Evolutionary conservation across 805 yeast genomes (phyloP).

Genomic region (Wickerhamomyces silvicola): DNA sequence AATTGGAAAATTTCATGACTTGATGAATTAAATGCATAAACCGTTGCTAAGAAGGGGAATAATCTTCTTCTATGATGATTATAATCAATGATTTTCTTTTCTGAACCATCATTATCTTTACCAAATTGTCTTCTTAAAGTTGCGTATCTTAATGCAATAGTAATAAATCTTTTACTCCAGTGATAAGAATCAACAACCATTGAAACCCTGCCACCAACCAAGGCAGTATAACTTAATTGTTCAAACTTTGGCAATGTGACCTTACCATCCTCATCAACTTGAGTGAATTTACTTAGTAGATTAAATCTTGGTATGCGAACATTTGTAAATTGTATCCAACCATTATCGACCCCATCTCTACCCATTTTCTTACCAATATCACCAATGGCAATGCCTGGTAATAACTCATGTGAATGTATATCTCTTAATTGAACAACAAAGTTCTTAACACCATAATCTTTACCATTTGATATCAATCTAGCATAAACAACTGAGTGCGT

Average conservation of each 20-base stretch:
- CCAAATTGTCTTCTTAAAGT: slow-evolving; percentile 83
- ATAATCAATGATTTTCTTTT: slow-evolving; percentile 19
- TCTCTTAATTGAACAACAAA: slow-evolving; percentile 90
- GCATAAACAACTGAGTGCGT: slow-evolving; percentile 86
- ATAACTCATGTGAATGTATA: slow-evolving; percentile 56
- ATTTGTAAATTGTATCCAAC: slow-evolving; percentile 88
- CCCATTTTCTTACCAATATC: slow-evolving; percentile 97
- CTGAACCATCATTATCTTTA: slow-evolving; percentile 34
- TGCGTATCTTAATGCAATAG: slow-evolving; percentile 85
- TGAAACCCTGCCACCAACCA: slow-evolving; percentile 80
- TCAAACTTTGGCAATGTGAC: slow-evolving; percentile 75
- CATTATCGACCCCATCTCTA: slow-evolving; percentile 91
- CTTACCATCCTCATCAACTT: slow-evolving; percentile 61
- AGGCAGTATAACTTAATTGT: slow-evolving; percentile 82
- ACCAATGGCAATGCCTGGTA: slow-evolving; percentile 80
- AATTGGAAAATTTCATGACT: slow-evolving; percentile 41
- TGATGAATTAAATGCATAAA: slow-evolving; percentile 65
- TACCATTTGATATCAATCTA: slow-evolving; percentile 69
- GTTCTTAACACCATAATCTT: slow-evolving; percentile 88
- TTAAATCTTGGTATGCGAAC: slow-evolving; percentile 79
- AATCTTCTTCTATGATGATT: slow-evolving; percentile 81
- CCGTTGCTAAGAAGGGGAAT: slow-evolving; percentile 71
- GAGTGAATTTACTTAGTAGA: slow-evolving; percentile 76
- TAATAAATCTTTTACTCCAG: slow-evolving; percentile 69
- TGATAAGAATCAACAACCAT: slow-evolving; percentile 86